Evolutionary conservation across 129 eudicot genomes (phyloP), one percentile per base, ranked within the genome.

Genomic region (Tagetes patula): DNA sequence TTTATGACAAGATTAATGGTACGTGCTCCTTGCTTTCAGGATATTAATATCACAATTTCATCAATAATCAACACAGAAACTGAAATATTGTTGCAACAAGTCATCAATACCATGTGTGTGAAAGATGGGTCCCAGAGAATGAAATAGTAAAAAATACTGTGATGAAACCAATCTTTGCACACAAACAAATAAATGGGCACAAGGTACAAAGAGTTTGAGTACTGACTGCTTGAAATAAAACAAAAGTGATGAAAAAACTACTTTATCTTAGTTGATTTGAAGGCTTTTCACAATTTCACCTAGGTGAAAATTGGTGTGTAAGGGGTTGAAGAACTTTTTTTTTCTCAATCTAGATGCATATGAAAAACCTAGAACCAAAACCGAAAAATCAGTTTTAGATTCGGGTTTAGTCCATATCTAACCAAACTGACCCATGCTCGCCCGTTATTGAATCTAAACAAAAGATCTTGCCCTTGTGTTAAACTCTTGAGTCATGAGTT

Each of bases 261-360:
- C 67, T 62, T 36, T 62, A 14, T 41, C 48, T 11, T 62, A 72
- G 40, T 64, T 78, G 82, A 78, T 78, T 77, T 78, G 82, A 78
- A 78, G 50, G 60, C 68, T 63, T 71, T 71, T 78, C 68, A 78
- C 82, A 60, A 50, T 71, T 78, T 78, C 68, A 78, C 82, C 77
- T 33, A 64, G 77, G 82, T 78, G 8, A 65, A 73, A 63, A 37
- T 11, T 11, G 5, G 48, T 43, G 48, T 43, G 11, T 3, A 2
- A 1, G 52, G 52, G 52, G 52, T 9, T 46, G 12, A 10, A n/a
- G 52, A 10, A 43, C 11, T 43, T 43, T 43, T 43, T 10, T 43
- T 43, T 43, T 43, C 48, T 43, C 6, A 43, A 43, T 8, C 27
- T 20, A 20, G 27, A 20, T 20, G 27, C 27, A 20, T 20, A 20